Percentiles rank a stretch among this genome's conserved stretches.
These are phyloP conservation scores for Litsea cubeba DNA, from an alignment of 164 flowering plant species.

Conservation along the genomic window DNA sequence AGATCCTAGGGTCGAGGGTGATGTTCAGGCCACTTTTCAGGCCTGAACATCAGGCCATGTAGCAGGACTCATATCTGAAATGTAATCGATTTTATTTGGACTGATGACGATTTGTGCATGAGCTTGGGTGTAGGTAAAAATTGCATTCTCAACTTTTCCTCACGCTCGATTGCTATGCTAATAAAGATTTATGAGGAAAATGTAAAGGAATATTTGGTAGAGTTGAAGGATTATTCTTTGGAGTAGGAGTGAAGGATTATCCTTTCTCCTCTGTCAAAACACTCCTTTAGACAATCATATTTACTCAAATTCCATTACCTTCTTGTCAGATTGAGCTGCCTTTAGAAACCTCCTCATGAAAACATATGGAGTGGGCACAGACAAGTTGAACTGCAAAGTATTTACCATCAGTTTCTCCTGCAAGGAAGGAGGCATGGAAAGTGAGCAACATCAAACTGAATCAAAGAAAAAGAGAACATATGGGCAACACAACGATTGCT, in stretches of 20 bases:
- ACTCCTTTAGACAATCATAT: neutral
- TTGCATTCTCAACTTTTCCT: neutral
- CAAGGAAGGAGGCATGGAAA: constrained; percentile 6
- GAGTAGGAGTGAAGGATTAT: neutral
- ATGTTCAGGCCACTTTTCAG: too few relatives aligned
- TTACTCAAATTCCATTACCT: constrained; percentile 27
- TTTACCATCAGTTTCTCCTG: constrained; percentile 82
- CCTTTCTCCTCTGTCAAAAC: too few relatives aligned
- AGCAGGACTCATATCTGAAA: neutral
- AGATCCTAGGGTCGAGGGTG: too few relatives aligned
- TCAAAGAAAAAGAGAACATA: too few relatives aligned
- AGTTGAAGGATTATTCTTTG: neutral
- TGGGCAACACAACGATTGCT: too few relatives aligned
- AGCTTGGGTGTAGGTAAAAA: too few relatives aligned
- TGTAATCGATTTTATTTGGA: neutral
- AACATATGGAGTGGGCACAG: constrained; percentile 75
- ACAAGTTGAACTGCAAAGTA: constrained; percentile 61
- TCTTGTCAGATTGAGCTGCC: constrained; percentile 70
- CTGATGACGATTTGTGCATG: neutral
- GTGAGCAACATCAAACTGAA: too few relatives aligned
- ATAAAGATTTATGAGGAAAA: neutral
- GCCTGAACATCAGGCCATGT: too few relatives aligned
- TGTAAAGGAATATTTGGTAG: neutral
- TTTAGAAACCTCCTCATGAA: constrained; percentile 80
- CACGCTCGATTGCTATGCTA: neutral